Base-by-base conservation (phyloP, 352 stramenopile species). In the Pythium dissimile region DNA sequence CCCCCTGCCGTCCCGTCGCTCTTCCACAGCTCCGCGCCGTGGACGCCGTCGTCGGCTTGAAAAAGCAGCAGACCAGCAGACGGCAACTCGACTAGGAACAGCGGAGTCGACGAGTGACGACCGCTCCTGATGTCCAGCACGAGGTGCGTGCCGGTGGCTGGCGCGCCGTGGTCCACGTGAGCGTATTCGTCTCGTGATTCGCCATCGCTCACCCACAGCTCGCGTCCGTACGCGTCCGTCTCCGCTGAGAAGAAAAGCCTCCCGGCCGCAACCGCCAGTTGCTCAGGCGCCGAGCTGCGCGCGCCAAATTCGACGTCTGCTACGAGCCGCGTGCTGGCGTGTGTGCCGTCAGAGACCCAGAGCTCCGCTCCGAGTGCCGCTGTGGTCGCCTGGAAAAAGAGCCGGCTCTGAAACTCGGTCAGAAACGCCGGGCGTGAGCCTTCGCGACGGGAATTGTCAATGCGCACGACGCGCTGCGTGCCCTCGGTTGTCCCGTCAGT, bases 1-100 rank as follows among this genome's bases (percentile, higher is more conserved):
- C 77, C 73, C 6, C 31, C 30, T 2, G 26, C 44, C 2, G 71
- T 85, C 16, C 85, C 86, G 53, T 91, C 76, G 18, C 68, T 88
- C 0, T 44, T 32, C 89, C 89, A 97, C 9, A 97, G 66, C 62
- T 97, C 90, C 3, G 62, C 20, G 13, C 89, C 90, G 28, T 86
- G 78, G 10, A 76, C 51, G 45, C 88, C 87, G 55, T 97, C 90
- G 57, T 93, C 69, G 7, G 89, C 89, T 42, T 86, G 75, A 54
- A 97, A 97, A 11, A 94, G 70, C 13, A 96, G 38, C 13, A 77
- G 45, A 5, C 42, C 11, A 0, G 47, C 26, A 1, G 30, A 18
- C 1, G 26, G 45, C 13, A 84, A 49, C 45, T 60, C 66, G 21
- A 69, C 69, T 42, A 86, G 83, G 41, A 69, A 75, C 28, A 66